Evolutionary conservation across 352 stramenopile species (phyloP), one percentile per base, ranked within the genome.

Genomic region (Blastocystis sp.): DNA sequence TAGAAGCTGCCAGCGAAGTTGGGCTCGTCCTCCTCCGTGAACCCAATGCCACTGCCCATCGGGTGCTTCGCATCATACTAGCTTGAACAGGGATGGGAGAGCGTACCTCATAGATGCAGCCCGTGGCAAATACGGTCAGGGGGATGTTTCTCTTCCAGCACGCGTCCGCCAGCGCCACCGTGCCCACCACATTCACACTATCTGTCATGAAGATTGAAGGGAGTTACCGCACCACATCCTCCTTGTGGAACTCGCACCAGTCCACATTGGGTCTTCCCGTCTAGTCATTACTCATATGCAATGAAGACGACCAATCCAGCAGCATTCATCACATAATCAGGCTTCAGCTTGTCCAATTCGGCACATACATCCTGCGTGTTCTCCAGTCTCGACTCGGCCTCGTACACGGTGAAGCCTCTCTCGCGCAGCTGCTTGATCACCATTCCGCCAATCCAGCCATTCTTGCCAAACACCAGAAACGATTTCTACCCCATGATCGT

Each of bases 1-100:
- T 97, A 97, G 89, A 94, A 97, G 7, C 93, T 96, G 66, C 93
- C 93, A 74, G 89, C 90, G 89, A 96, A 97, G 91, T 97, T 97
- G 53, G 94, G 92, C 21, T 48, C 45, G 86, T 96, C 93, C 87
- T 94, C 92, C 90, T 97, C 94, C 2, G 90, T 95, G 89, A 97
- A 96, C 17, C 92, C 93, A 76, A 93, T 92, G 28, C 92, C 93
- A 34, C 70, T 84, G 69, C 92, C 93, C 17, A 94, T 90, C 1
- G 91, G 90, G 88, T 96, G 93, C 34, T 90, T 89, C 19, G 93
- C 92, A 71, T 96, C 93, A 89, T 97, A 96, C 76, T 94, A 91
- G 10, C 11, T 21, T 21, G 5, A 17, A 53, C 9, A 9, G 14
- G 23, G 34, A 21, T 0, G 0, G 0, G 21, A 76, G 0, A 76